Base-by-base conservation (phyloP, 345 rosid genomes). In the Pugionium cornutum region DNA sequence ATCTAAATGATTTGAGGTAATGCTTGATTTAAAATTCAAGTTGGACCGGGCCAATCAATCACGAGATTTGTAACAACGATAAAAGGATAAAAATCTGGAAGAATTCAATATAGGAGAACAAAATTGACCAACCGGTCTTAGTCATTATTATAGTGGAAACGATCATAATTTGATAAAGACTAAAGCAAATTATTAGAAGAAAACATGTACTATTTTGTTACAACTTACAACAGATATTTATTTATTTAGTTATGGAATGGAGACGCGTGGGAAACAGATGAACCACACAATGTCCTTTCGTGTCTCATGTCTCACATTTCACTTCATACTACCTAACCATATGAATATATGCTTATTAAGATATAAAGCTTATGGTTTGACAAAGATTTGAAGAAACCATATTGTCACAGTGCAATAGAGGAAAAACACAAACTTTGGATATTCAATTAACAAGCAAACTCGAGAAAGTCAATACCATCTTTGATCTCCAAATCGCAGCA, bases 181-280 rank as follows among this genome's bases (percentile, higher is more conserved):
- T 18, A 18, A 70, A 49, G 52, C 42, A 53, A 53, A 56, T 55
- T 56, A 67, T 56, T 56, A 68, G 56, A 29, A 48, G 11, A 7
- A 64, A 57, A 65, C 71, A 58, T 72, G 66, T 58, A 61, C 27
- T 64, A 53, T 46, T 36, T 45, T 45, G 58, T 48, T 2, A 34
- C 5, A 18, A 18, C 18, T 18, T 18, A 2, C 18, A 8, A 18
- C 27, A 71, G 52, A 53, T 71, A 40, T 55, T 56, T 48, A 27
- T 36, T 39, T 43, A 60, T 37, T 39, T 2, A 28, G 9, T 46
- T 7, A 30, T 62, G 29, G 36, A 28, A 8, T 50, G 47, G 33
- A 50, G 67, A 66, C 32, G 72, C 76, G 76, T 73, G 76, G 62
- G 76, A 9, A 43, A 10, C 72, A 59, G 10, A 39, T 32, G 7